Evolutionary conservation across 2,329 filamentous ascomycete species (phyloP), one percentile per base, ranked within the genome.

Genomic region (Fusarium sp.): DNA sequence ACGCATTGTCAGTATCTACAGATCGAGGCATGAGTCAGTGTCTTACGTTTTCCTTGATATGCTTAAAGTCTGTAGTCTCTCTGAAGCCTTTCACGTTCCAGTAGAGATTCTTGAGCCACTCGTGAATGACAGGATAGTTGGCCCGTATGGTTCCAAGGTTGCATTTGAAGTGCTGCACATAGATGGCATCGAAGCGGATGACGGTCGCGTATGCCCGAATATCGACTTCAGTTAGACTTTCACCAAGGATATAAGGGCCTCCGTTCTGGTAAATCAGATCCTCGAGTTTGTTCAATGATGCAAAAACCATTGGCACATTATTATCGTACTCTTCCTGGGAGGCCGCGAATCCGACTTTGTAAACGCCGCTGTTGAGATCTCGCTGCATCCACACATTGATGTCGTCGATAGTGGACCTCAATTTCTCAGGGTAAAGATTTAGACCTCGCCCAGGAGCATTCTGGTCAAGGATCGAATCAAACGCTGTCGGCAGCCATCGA

Each of bases 401-500:
- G 28, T 83, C 81, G 50, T 93, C 89, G 67, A 93, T 92, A 2
- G 88, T 77, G 36, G 71, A 58, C 24, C 81, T 81, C 7, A 91
- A 76, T 4, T 82, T 73, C 3, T 80, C 67, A 0, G 91, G 89
- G 64, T 88, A 87, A 19, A 90, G 82, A 14, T 89, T 86, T 57
- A 84, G 81, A 59, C 85, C 62, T 89, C 73, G 34, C 82, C 55
- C 52, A 2, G 40, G 28, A 2, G 62, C 49, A 11, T 70, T 82
- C 79, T 2, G 83, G 82, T 26, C 43, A 2, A 89, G 74, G 15
- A 90, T 73, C 49, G 83, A 80, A 70, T 94, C 90, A 73, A 94
- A 94, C 53, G 88, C 91, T n/a, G 85, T 84, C 79, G 93, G 93
- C 64, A 96, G 83, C 91, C 95, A 94, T 73, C 92, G 88, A 72